phyloP scores from a whole-genome alignment of 108 stramenopile species.

The Poteriospumella lacustris region DNA sequence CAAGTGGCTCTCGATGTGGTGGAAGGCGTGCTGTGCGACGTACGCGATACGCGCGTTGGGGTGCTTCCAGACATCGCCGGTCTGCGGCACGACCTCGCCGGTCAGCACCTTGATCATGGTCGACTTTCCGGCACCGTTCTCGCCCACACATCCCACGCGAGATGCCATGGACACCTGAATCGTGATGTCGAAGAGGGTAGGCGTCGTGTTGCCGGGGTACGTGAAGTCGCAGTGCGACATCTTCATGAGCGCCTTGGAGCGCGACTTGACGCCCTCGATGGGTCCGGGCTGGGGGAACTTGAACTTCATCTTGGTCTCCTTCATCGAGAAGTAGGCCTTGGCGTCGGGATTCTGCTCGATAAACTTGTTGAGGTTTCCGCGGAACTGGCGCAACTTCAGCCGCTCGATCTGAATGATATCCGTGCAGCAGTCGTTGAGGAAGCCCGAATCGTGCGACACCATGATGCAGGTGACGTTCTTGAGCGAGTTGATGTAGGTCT shows the following conservation, averaged over 20 bases:
- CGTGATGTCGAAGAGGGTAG: conserved; percentile 87
- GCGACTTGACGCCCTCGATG: conserved; percentile 97
- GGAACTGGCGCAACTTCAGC: conserved; percentile 90
- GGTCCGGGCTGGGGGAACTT: conserved; percentile 80
- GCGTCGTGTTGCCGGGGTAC: conserved; percentile 85
- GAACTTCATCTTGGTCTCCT: conserved; percentile 86
- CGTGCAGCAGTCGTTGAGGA: conserved; percentile 98
- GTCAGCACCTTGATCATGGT: conserved; percentile 94
- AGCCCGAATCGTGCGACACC: conserved; percentile 95
- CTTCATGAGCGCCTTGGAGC: conserved; percentile 97
- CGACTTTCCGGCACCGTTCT: conserved; percentile 98
- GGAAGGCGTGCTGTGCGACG: conserved; percentile 99
- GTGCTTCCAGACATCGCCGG: conserved; percentile 94
- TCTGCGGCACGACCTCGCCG: conserved; percentile 85
- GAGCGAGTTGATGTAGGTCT: conserved; percentile 89
- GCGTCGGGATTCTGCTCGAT: conserved; percentile 91
- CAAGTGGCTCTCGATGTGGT: conserved; percentile 97
- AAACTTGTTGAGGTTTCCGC: conserved; percentile 97
- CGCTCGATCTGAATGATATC: conserved; percentile 94
- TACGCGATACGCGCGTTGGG: conserved; percentile 98
- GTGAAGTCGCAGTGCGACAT: conserved; percentile 94
- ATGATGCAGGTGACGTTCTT: conserved; percentile 91
- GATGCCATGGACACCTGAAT: conserved; percentile 95
- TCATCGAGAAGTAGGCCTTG: conserved; percentile 90
- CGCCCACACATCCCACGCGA: conserved; percentile 96